phyloP scores from a whole-genome alignment of 345 rosid species.

The Salix caprea region DNA sequence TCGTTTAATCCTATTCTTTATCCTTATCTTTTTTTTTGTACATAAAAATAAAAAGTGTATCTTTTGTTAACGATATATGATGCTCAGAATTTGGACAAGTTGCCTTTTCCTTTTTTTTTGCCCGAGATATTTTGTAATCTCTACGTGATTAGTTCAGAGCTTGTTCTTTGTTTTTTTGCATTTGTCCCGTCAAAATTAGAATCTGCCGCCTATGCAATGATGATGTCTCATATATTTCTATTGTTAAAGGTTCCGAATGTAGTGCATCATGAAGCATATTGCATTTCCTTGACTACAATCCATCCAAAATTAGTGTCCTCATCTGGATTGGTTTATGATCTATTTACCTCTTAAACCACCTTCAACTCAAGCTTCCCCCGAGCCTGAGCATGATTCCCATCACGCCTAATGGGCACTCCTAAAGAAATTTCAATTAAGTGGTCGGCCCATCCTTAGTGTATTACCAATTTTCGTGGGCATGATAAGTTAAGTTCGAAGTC shows the following conservation, averaged over 20 bases:
- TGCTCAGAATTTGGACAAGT: neutral
- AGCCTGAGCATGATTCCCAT: too few relatives aligned
- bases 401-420: neutral
- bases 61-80: neutral
- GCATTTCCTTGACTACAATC: neutral
- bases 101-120: neutral
- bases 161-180: neutral
- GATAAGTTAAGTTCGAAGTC: neutral
- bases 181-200: too few relatives aligned
- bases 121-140: neutral
- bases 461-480: neutral
- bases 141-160: neutral
- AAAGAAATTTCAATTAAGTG: neutral
- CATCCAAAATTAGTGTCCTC: neutral
- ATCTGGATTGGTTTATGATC: neutral
- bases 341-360: neutral
- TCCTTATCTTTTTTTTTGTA: too few relatives aligned
- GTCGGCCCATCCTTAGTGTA: neutral
- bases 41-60: too few relatives aligned
- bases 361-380: neutral
- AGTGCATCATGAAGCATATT: neutral
- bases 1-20: neutral
- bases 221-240: too few relatives aligned
- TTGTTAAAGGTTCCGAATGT: neutral
- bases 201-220: too few relatives aligned